Percentiles rank a stretch among this genome's conserved stretches.
phyloP scores from a whole-genome alignment of 2,329 filamentous ascomycete genomes.

The Microthyrium microscopicum region DNA sequence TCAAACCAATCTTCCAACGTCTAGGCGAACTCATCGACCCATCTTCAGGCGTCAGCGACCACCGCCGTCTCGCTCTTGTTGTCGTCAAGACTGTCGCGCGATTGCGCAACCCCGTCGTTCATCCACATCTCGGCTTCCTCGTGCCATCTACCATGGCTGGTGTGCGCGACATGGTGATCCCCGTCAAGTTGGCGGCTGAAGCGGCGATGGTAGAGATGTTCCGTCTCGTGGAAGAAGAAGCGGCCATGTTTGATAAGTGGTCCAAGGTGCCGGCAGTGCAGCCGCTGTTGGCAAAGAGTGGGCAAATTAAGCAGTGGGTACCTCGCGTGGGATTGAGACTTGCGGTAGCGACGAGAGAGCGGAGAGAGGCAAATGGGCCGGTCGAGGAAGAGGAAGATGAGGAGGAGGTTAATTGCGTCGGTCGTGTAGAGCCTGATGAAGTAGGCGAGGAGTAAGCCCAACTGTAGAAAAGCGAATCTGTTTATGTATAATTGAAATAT shows the following conservation, averaged over 20 bases:
- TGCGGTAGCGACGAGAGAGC: conserved; percentile 73
- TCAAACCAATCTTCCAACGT: conserved; percentile 64
- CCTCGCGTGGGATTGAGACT: conserved; percentile 76
- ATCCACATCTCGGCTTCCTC: conserved; percentile 66
- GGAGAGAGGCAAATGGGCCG: conserved; percentile 81
- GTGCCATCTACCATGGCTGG: conserved; percentile 73
- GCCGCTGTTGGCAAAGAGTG: conserved; percentile 50
- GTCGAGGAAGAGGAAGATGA: conserved; percentile 88
- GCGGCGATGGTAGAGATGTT: conserved; percentile 87
- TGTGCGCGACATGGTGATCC: conserved; percentile 82
- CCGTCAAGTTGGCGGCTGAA: conserved; percentile 87
- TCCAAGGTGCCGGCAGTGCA: conserved; percentile 48
- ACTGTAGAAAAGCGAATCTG: too few species aligned
- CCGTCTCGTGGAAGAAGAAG: conserved; percentile 74
- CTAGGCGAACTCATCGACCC: conserved; percentile 61
- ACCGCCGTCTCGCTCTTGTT: conserved; percentile 70
- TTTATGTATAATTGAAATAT: not conserved
- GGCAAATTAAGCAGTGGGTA: conserved; percentile 92
- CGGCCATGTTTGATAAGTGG: conserved; percentile 78
- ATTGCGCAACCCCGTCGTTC: conserved; percentile 60
- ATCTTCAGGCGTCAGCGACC: conserved; percentile 63
- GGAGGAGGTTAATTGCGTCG: conserved; percentile 88
- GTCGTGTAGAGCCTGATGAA: conserved; percentile 68
- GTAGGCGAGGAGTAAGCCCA: conserved; percentile 2
- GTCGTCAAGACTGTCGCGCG: conserved; percentile 74